Base-by-base conservation (phyloP, 345 rosid species). In the Mercurialis annua region DNA sequence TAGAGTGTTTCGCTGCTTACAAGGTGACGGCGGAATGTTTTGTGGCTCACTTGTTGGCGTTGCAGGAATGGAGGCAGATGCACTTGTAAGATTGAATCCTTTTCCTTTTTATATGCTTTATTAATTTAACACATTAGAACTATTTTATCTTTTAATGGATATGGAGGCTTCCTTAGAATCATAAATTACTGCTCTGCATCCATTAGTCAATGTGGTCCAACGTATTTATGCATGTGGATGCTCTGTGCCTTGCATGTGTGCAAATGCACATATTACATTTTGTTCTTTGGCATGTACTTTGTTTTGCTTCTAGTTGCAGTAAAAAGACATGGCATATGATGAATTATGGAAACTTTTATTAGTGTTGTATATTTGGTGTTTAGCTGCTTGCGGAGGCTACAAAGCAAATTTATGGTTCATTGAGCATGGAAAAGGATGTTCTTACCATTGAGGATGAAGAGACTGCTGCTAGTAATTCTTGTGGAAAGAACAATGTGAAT, bases 301-400 rank as follows among this genome's bases (percentile, higher is more conserved):
- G 27, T 34, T 27, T 40, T 64, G 48, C 31, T 40, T n/a, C 43
- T 23, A 42, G 44, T 5, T 61, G 33, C 21, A 16, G 26, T 18
- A 34, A 44, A 24, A 64, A 42, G 16, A 38, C 42, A 38, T 18
- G 30, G 8, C 31, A 5, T 34, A 6, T n/a, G 1, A 30, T 20
- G 34, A 49, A 59, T 14, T 6, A 34, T 34, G n/a, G 16, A 15
- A 54, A 47, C 38, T 62, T 27, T 8, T 17, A 64, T 46, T 75
- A 50, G 64, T 49, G 43, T 51, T 61, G 76, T 73, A 72, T 78
- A 62, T 54, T 74, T 77, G 67, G 77, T 78, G 66, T 81, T 76
- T 93, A 94, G 99, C 82, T 94, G 80, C 97, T 94, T 81, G 96
- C 99, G 78, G 99, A 89, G 83, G 97, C 99, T 68, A 83, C 71